These are phyloP conservation scores for Colletotrichum sp. DNA, from an alignment of 2,329 filamentous ascomycete species.

Conservation along the genomic window DNA sequence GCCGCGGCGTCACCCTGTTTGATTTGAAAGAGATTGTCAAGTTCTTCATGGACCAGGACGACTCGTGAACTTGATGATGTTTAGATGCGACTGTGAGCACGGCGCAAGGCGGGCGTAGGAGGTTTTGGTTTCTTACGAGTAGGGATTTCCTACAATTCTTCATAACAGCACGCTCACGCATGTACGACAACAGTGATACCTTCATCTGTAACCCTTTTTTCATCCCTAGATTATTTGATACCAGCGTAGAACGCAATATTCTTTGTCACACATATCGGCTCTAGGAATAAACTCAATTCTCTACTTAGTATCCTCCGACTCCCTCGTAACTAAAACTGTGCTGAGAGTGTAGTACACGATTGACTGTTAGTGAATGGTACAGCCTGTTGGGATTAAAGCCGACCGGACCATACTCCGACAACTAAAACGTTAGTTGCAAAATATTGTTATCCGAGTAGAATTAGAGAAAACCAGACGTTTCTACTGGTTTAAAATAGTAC, in stretches of 20 bases:
- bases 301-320: neutral
- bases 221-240: neutral
- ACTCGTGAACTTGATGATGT: neutral
- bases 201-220: neutral
- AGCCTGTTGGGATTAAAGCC: accelerated
- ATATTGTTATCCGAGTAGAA: too few relatives aligned
- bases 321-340: too few relatives aligned
- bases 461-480: too few relatives aligned
- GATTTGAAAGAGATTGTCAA: constrained; percentile 86
- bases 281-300: neutral
- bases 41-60: constrained; percentile 78
- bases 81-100: neutral
- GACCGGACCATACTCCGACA: too few relatives aligned
- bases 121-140: neutral
- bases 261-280: neutral
- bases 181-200: neutral
- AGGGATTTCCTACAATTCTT: too few relatives aligned
- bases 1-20: constrained; percentile 80
- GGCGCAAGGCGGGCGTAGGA: neutral
- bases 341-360: too few relatives aligned
- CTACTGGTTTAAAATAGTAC: too few relatives aligned
- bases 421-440: too few relatives aligned
- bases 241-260: constrained; percentile 1
- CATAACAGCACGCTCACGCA: neutral
- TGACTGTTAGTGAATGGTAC: too few relatives aligned